These are phyloP conservation scores for Monosporascus ibericus DNA, from an alignment of 2,329 filamentous ascomycete genomes.

Conservation along the genomic window DNA sequence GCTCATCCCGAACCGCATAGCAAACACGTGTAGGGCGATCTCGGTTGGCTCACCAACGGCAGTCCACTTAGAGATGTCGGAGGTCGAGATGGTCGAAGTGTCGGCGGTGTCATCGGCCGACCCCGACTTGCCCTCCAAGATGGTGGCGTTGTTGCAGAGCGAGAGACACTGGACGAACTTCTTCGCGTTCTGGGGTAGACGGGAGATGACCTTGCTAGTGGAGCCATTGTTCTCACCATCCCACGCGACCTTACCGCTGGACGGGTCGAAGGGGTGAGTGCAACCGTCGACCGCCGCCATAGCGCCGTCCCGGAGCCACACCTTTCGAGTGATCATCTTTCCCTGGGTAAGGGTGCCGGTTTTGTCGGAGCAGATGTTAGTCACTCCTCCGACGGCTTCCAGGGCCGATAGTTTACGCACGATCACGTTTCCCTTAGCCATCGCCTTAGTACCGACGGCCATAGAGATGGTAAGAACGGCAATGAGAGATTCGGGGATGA, in stretches of 20 bases:
- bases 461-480: slow-evolving; percentile 61
- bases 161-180: slow-evolving; percentile 49
- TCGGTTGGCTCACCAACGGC: slow-evolving; percentile 65
- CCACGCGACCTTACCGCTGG: slow-evolving; percentile 46
- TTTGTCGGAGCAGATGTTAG: slow-evolving; percentile 66
- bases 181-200: slow-evolving; percentile 28
- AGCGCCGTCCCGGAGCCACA: slow-evolving; percentile 52
- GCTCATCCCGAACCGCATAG: slow-evolving; percentile 57
- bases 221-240: slow-evolving; percentile 25
- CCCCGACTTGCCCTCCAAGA: slow-evolving; percentile 36
- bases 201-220: slow-evolving; percentile 16
- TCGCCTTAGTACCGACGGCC: slow-evolving; percentile 48
- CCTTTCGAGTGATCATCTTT: slow-evolving; percentile 59
- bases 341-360: slow-evolving; percentile 62
- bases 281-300: slow-evolving; percentile 48
- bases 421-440: slow-evolving; percentile 50
- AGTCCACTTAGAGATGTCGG: slow-evolving; percentile 44
- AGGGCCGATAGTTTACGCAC: slow-evolving; percentile 57
- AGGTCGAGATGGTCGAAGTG: slow-evolving; percentile 40
- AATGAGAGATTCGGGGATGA: slow-evolving; percentile 51
- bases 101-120: slow-evolving; percentile 36
- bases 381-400: slow-evolving; percentile 64
- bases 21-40: slow-evolving; percentile 68
- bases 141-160: slow-evolving; percentile 55
- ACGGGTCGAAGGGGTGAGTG: slow-evolving; percentile 56